Evolutionary conservation across 1,284 basidiomycete genomes (phyloP).

Genomic region (Marasmius sp.): DNA sequence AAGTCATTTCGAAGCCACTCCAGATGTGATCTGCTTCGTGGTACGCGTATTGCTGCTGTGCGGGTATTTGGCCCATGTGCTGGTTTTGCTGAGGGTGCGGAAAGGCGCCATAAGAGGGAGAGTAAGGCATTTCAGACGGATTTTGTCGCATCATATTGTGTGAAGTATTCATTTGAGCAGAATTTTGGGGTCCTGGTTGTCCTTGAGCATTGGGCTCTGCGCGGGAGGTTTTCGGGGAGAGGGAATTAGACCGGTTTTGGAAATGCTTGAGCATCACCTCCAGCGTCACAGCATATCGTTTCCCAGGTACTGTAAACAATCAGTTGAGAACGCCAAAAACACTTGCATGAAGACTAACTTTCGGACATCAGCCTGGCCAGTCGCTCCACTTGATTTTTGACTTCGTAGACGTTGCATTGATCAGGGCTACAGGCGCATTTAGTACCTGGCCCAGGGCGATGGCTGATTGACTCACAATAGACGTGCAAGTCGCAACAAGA

Average conservation of each 20-base stretch:
- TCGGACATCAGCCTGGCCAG: slow-evolving; percentile 74
- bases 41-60: slow-evolving; percentile 17
- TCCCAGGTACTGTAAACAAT: slow-evolving; percentile 70
- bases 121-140: slow-evolving; percentile 32
- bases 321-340: slow-evolving; percentile 9
- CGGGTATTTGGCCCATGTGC: slow-evolving; percentile 18
- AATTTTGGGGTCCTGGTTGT: slow-evolving; percentile 30
- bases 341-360: slow-evolving; percentile 46
- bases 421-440: slow-evolving; percentile 56
- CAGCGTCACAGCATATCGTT: slow-evolving; percentile 84
- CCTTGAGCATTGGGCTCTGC: slow-evolving; percentile 37
- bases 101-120: slow-evolving; percentile 43
- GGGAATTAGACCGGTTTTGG: slow-evolving; percentile 59
- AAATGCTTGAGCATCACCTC: slow-evolving; percentile 85
- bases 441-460: slow-evolving; percentile 7
- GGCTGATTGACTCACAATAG: slow-evolving; percentile 64
- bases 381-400: slow-evolving; percentile 77
- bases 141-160: slow-evolving; percentile 14
- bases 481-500: slow-evolving; percentile 81
- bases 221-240: slow-evolving; percentile 56
- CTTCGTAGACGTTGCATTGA: slow-evolving; percentile 77
- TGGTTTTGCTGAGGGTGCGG: slow-evolving; percentile 20
- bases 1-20: slow-evolving; percentile 68
- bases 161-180: neutral
- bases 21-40: slow-evolving; percentile 69